phyloP scores from a whole-genome alignment of 2,329 filamentous ascomycete species.

The Trichoderma semiorbis region DNA sequence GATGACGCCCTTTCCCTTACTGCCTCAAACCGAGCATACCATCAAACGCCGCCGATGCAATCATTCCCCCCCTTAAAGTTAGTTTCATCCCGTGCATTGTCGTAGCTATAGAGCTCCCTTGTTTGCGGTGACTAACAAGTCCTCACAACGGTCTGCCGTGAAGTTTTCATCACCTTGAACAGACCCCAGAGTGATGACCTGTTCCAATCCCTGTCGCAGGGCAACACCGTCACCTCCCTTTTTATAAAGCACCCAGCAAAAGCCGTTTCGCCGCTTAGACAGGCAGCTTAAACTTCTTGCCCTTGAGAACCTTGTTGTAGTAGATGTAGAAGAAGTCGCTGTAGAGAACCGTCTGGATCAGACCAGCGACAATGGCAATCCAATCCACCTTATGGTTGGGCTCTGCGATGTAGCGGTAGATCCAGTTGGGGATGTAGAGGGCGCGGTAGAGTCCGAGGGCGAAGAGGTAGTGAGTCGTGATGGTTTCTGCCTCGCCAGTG shows the following conservation, averaged over 20 bases:
- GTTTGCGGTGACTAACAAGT: not conserved
- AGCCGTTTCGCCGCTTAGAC: slow-evolving; percentile 51
- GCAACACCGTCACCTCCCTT: not conserved
- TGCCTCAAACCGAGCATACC: slow-evolving; percentile 25
- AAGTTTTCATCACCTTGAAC: not conserved
- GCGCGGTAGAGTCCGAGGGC: slow-evolving; percentile 88
- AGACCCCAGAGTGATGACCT: not conserved
- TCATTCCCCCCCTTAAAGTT: not conserved
- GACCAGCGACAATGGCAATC: slow-evolving; percentile 82
- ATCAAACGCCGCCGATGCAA: slow-evolving; percentile 34
- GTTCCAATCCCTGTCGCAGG: not conserved
- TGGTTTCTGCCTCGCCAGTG: slow-evolving; percentile 98
- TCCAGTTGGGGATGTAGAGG: slow-evolving; percentile 98
- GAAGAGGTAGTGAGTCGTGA: slow-evolving; percentile 96
- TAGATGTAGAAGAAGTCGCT: slow-evolving; percentile 99
- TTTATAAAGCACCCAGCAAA: not conserved
- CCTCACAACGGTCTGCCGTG: not conserved
- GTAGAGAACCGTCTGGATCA: slow-evolving; percentile 92
- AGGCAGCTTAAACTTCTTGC: slow-evolving; percentile 82
- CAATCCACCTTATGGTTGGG: slow-evolving; percentile 69
- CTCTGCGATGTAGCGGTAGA: slow-evolving; percentile 83
- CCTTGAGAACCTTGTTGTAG: slow-evolving; percentile 92
- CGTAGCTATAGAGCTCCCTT: not conserved
- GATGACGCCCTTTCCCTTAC: slow-evolving; percentile 29
- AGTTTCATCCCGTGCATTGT: not conserved